Evolutionary conservation across 371 early-diverging fungal species (phyloP).

Genomic region (Aphelidium insulamus): DNA sequence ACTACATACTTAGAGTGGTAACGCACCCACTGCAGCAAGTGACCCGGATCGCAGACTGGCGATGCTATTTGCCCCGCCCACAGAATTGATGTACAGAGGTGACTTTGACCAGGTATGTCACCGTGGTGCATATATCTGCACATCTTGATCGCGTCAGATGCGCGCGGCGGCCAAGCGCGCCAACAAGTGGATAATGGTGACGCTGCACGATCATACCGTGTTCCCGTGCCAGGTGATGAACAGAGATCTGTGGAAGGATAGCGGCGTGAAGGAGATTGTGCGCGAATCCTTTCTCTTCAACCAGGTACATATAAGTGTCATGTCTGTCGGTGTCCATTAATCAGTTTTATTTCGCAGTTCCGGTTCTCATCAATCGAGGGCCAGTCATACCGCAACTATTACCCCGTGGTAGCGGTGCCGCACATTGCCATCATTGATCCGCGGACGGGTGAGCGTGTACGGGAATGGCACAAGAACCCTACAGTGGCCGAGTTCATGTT

Average conservation of each 20-base stretch:
- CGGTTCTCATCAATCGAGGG: constrained; percentile 40
- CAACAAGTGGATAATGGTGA: constrained; percentile 65
- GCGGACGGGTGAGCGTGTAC: constrained; percentile 40
- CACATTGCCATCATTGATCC: constrained; percentile 77
- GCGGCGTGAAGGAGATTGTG: constrained; percentile 45
- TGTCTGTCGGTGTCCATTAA: background rate
- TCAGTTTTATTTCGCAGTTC: constrained; percentile 11
- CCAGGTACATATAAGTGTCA: constrained; percentile 18
- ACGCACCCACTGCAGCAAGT: constrained; percentile 1
- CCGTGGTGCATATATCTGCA: background rate
- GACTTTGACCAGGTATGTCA: constrained; percentile 36
- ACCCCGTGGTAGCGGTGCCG: constrained; percentile 43
- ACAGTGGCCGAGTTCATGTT: constrained; percentile 34
- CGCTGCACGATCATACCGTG: constrained; percentile 57
- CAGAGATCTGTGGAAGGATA: constrained; percentile 76
- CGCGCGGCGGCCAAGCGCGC: constrained; percentile 35
- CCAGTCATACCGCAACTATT: constrained; percentile 36
- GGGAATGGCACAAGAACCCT: constrained; percentile 1
- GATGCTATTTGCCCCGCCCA: constrained; percentile 62
- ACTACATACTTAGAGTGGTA: background rate
- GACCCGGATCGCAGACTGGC: constrained; percentile 22
- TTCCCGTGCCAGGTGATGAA: constrained; percentile 73
- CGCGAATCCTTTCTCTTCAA: constrained; percentile 58
- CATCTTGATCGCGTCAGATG: background rate
- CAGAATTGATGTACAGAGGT: constrained; percentile 60